Evolutionary conservation across 2,329 filamentous ascomycete genomes (phyloP).

Genomic region (Ascochyta pisi): DNA sequence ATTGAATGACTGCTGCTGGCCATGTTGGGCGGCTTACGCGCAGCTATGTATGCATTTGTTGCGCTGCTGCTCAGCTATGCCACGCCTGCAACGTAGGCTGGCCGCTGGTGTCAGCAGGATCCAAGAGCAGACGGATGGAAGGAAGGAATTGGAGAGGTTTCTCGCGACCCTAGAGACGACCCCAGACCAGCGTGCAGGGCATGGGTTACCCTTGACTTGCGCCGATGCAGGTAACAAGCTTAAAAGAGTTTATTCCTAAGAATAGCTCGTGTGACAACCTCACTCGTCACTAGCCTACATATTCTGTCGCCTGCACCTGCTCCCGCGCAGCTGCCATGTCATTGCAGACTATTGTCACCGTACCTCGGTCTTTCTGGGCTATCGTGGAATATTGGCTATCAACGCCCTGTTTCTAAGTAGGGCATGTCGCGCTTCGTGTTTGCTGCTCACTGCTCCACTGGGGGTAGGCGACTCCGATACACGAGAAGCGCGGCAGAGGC

Average conservation of each 20-base stretch:
- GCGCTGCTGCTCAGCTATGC: constrained; percentile 6
- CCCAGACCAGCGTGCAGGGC: constrained; percentile 26
- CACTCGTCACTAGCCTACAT: constrained; percentile 22
- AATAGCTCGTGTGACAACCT: constrained; percentile 31
- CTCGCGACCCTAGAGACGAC: constrained; percentile 26
- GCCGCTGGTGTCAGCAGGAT: constrained; percentile 1
- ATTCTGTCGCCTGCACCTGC: constrained; percentile 40
- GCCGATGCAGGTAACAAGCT: constrained; percentile 26
- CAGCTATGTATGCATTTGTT: constrained; percentile 5
- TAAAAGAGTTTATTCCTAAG: constrained; percentile 44
- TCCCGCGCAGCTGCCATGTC: constrained; percentile 28
- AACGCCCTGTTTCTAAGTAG: constrained; percentile 22
- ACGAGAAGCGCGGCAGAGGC: not conserved
- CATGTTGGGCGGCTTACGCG: constrained; percentile 9
- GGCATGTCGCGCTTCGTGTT: constrained; percentile 39
- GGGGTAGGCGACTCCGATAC: constrained; percentile 16
- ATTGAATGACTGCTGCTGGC: not conserved
- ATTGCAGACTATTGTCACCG: constrained; percentile 23
- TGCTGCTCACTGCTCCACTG: constrained; percentile 30
- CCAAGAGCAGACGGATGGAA: not conserved
- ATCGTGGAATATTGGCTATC: constrained; percentile 21
- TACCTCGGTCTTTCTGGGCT: constrained; percentile 26
- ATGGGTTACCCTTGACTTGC: constrained; percentile 9
- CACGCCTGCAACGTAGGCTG: not conserved
- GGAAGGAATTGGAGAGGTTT: constrained; percentile 21